phyloP scores from a whole-genome alignment of 2,329 filamentous ascomycete genomes.

The Aspergillus caelatus region DNA sequence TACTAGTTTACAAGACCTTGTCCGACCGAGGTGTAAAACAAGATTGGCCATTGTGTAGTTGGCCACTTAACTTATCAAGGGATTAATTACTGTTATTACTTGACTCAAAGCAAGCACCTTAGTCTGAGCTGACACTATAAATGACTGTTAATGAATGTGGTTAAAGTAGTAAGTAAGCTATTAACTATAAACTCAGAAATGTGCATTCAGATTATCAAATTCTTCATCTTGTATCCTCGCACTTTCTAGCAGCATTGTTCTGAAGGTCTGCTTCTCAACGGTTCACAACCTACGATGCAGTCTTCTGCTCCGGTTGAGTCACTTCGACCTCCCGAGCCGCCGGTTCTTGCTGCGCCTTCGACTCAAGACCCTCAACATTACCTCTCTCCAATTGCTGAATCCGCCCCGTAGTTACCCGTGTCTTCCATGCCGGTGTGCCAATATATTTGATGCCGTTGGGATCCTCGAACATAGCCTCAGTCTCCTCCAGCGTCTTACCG shows the following conservation, averaged over 20 bases:
- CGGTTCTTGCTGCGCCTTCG: constrained; percentile 9
- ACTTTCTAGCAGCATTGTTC: not conserved
- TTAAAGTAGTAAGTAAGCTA: not conserved
- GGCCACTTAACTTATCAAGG: too few species aligned
- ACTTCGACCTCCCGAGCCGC: not conserved
- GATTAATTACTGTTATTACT: not conserved
- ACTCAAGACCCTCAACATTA: constrained; percentile 23
- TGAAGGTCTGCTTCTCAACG: not conserved
- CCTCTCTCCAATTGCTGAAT: constrained; percentile 23
- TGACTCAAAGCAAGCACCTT: not conserved
- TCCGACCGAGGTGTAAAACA: too few species aligned
- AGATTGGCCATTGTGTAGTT: too few species aligned
- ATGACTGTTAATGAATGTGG: not conserved
- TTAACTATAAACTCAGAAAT: not conserved
- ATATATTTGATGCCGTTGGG: constrained; percentile 31
- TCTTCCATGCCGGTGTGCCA: constrained; percentile 45
- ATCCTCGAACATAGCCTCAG: constrained; percentile 68
- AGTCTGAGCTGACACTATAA: not conserved
- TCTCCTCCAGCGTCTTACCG: constrained; percentile 74
- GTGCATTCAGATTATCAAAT: not conserved
- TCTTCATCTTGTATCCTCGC: not conserved
- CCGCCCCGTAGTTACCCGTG: constrained; percentile 23
- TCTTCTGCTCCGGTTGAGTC: constrained; percentile 1
- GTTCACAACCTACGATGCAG: not conserved
- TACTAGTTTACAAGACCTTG: too few species aligned